Evolutionary conservation across 345 rosid genomes (phyloP).

Genomic region (Pugionium dolabratum): DNA sequence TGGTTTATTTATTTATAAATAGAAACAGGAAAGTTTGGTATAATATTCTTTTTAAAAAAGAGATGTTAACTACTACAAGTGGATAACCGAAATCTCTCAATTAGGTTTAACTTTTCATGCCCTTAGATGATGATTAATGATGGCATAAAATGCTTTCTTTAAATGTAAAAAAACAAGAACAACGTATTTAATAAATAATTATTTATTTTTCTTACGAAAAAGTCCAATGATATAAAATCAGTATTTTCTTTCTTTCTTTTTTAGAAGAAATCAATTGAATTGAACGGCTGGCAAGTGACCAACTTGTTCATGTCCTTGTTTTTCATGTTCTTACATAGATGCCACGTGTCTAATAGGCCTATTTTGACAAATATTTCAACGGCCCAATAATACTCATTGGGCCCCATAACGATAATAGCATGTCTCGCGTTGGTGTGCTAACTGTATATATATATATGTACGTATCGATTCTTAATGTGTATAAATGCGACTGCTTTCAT

Average conservation of each 20-base stretch:
- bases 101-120: constrained; percentile 14
- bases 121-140: constrained; percentile 1
- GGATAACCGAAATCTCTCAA: constrained; percentile 24
- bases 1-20: not conserved
- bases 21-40: constrained; percentile 28
- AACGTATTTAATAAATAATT: too few relatives aligned
- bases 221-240: too few relatives aligned
- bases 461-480: not conserved
- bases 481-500: not conserved
- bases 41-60: not conserved
- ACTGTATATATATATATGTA: constrained; percentile 18
- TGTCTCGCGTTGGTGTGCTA: constrained; percentile 29
- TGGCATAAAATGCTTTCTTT: not conserved
- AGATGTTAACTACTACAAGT: constrained; percentile 19
- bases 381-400: constrained; percentile 18
- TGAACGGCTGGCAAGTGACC: constrained; percentile 28
- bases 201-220: too few relatives aligned
- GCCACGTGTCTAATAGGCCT: constrained; percentile 34
- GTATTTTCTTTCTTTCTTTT: too few relatives aligned
- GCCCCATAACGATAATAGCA: constrained; percentile 24
- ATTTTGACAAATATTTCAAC: not conserved
- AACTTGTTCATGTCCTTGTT: constrained; percentile 11
- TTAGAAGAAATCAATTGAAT: not conserved
- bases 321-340: constrained; percentile 1
- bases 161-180: too few relatives aligned